Evolutionary conservation across 1,284 basidiomycete species (phyloP).

Genomic region (Apiotrichum veenhuisii): DNA sequence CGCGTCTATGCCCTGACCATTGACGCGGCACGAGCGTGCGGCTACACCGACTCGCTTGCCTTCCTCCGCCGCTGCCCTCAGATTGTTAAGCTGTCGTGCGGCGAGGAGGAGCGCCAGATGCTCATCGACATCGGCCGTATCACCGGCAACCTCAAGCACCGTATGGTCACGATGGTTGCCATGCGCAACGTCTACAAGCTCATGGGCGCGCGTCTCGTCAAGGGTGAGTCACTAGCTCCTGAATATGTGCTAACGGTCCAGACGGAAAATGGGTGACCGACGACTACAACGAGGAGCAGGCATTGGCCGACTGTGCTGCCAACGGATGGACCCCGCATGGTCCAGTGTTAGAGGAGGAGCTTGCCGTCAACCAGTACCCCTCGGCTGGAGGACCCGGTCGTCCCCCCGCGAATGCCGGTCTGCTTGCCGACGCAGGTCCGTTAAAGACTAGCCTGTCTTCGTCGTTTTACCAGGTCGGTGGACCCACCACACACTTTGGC

Average conservation of each 20-base stretch:
- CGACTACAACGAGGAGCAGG: slow-evolving; percentile 89
- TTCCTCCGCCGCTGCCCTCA: slow-evolving; percentile 89
- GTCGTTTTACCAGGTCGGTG: slow-evolving; percentile 70
- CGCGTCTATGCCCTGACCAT: slow-evolving; percentile 92
- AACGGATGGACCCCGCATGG: slow-evolving; percentile 71
- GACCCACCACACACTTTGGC: slow-evolving; percentile 82
- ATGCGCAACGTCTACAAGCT: slow-evolving; percentile 91
- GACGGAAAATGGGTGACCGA: slow-evolving; percentile 87
- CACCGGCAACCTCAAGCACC: slow-evolving; percentile 78
- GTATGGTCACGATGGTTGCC: slow-evolving; percentile 89
- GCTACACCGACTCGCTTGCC: slow-evolving; percentile 93
- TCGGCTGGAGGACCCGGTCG: slow-evolving; percentile 33
- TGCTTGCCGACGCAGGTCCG: slow-evolving; percentile 44
- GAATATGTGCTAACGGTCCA: slow-evolving; percentile 41
- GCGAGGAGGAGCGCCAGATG: slow-evolving; percentile 82
- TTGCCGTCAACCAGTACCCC: slow-evolving; percentile 28
- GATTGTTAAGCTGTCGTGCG: slow-evolving; percentile 83
- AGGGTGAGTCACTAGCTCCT: slow-evolving; percentile 59
- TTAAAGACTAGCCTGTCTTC: slow-evolving; percentile 34
- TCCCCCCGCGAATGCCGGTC: slow-evolving; percentile 20
- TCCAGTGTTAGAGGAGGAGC: slow-evolving; percentile 70
- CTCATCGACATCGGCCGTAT: slow-evolving; percentile 84
- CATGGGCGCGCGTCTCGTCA: slow-evolving; percentile 84
- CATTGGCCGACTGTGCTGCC: slow-evolving; percentile 64
- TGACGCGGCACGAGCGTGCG: slow-evolving; percentile 90